Evolutionary conservation across 192 early-diverging fungal species (phyloP).

Genomic region (Ambispora gerdemannii): DNA sequence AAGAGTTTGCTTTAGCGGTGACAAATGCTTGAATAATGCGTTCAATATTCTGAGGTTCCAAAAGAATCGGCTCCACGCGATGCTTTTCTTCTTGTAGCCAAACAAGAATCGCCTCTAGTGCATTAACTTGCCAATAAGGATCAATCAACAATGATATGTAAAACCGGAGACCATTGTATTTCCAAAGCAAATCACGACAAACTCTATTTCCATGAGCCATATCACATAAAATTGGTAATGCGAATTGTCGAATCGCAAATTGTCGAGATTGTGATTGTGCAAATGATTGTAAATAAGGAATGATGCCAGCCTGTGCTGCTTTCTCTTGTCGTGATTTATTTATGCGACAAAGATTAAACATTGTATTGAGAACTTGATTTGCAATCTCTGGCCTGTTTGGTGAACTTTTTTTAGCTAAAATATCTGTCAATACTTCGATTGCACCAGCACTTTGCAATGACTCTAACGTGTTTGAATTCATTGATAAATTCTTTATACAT

Average conservation of each 20-base stretch:
- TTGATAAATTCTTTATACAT: conserved; percentile 61
- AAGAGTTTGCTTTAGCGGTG: conserved; percentile 47
- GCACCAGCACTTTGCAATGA: conserved; percentile 45
- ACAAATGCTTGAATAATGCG: conserved; percentile 44
- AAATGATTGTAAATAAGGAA: conserved; percentile 54
- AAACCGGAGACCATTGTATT: conserved; percentile 39
- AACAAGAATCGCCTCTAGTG: conserved; percentile 54
- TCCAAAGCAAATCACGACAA: conserved; percentile 50
- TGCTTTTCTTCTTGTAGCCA: conserved; percentile 50
- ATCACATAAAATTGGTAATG: conserved; percentile 59
- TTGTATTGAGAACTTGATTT: conserved; percentile 56
- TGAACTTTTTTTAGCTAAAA: conserved; percentile 37
- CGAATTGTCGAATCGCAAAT: conserved; percentile 58
- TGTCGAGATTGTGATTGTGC: conserved; percentile 38
- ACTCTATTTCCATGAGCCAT: conserved; percentile 52
- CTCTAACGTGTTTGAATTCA: conserved; percentile 54
- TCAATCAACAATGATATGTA: conserved; percentile 54
- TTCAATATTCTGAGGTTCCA: conserved; percentile 36
- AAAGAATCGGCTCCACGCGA: conserved; percentile 38
- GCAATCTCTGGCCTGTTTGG: conserved; percentile 37
- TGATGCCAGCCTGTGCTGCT: conserved; percentile 52
- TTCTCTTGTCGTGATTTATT: conserved; percentile 54
- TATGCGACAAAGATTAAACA: conserved; percentile 61
- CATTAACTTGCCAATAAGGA: conserved; percentile 57
- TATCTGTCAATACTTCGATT: conserved; percentile 47